Conservation (phyloP, 208 protist genomes). For the Trypanosomatidae sp. region DNA sequence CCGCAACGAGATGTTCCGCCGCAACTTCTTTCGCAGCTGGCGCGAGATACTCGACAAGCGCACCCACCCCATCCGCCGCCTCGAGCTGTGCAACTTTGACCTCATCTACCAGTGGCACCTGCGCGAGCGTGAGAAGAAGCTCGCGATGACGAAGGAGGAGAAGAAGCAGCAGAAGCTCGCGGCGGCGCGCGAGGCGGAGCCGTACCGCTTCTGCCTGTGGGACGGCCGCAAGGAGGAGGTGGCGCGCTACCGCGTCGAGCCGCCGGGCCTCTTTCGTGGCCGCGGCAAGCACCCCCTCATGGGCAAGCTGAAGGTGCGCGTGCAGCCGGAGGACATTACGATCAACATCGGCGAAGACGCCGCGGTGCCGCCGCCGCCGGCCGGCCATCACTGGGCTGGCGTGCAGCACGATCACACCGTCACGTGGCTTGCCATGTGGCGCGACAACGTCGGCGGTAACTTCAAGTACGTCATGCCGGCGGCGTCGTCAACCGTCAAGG, state of each 20-base stretch:
- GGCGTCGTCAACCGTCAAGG: constrained; percentile 89
- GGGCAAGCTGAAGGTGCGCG: constrained; percentile 91
- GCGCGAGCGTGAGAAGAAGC: constrained; percentile 79
- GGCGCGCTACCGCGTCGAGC: constrained; percentile 97
- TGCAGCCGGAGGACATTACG: constrained; percentile 95
- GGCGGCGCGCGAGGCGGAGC: constrained; percentile 74
- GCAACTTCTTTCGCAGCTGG: constrained; percentile 97
- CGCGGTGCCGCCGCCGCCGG: constrained; percentile 77
- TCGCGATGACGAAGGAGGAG: constrained; percentile 86
- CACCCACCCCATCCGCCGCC: constrained; percentile 82
- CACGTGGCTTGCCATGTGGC: constrained; percentile 98
- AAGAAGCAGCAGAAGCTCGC: constrained; percentile 84
- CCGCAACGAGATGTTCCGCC: constrained; percentile 90
- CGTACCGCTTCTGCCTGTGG: constrained; percentile 87
- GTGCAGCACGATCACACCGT: constrained; percentile 93
- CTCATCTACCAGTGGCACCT: constrained; percentile 90
- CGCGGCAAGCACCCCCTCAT: constrained; percentile 95
- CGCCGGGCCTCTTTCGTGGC: constrained; percentile 97
- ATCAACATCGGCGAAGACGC: constrained; percentile 95
- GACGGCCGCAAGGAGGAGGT: constrained; percentile 93
- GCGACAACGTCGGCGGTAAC: constrained; percentile 85
- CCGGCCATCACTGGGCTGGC: constrained; percentile 89
- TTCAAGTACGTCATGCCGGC: constrained; percentile 98
- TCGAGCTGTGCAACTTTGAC: constrained; percentile 96
- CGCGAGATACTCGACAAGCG: constrained; percentile 80